Base-by-base conservation (phyloP, 768 basidiomycete species). In the Termitomyces sp. region DNA sequence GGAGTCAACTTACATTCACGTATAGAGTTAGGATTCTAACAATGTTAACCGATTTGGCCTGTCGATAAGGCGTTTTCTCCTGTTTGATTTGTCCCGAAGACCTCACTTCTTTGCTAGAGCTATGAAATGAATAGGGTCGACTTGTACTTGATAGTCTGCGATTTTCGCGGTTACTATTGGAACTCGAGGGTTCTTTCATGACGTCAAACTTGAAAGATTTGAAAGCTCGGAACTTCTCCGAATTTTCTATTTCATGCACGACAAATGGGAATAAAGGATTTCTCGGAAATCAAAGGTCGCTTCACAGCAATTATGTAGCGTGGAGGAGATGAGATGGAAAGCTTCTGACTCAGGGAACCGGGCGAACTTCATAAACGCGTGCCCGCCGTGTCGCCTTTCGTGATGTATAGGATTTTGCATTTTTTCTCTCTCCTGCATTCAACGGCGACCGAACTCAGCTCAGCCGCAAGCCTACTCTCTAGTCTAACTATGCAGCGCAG, bases 101-200 rank as follows among this genome's bases (percentile, higher is more conserved):
- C 19, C 27, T 21, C 8, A 40, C 45, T 5, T 35, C 52, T 37
- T 35, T 30, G 39, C n/a, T 52, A 27, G 27, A 39, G 12, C 17
- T 34, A 17, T 28, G 12, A 30, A 44, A 47, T 41, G 48, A 32
- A 21, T 47, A 57, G 9, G 60, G 58, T 2, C 34, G 23, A 32
- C 44, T 52, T 55, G 37, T 43, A 5, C 30, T 37, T 7, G 57
- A 41, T 34, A 48, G 54, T n/a, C 39, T 56, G 28, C 55, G 61
- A 23, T 45, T 52, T 35, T 59, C 57, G 17, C 63, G 61, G 44
- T 56, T 43, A 47, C 27, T 39, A 17, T 12, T 55, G 19, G 59
- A 62, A 45, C 45, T 60, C 23, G 61, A 56, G 21, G 51, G 53
- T 35, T 60, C 52, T 49, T 58, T 61, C 63, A 64, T 64, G 27